Evolutionary conservation across 2,329 filamentous ascomycete species (phyloP), one percentile per base, ranked within the genome.

Genomic region (Talaromyces sp.): DNA sequence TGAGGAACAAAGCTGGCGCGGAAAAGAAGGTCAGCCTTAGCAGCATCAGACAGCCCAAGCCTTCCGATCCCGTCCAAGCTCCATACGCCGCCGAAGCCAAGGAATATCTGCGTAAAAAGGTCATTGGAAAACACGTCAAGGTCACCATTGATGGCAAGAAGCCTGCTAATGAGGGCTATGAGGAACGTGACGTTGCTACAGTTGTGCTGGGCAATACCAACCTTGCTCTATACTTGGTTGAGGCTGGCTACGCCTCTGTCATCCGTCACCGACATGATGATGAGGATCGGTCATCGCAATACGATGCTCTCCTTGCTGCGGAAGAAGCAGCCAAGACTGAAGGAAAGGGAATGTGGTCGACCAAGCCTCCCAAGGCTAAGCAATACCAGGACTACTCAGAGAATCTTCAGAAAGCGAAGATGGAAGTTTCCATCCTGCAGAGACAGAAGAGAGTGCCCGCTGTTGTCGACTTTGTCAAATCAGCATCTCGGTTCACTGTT

Each of bases 391-490:
- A 99, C 75, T 92, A 93, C 72, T 97, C 93, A 5, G 95, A 98
- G 76, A 93, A 85, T 65, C 80, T 93, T 6, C 93, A 98, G 75
- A 96, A 97, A 79, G 95, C 95, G 66, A 98, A 97, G 84, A 88
- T 96, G 60, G 92, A 96, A 76, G 84, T 96, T 40, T 90, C 91
- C 11, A 88, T 92, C 23, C 84, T 99, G 35, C 91, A 95, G 65
- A 87, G 93, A 60, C 93, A 97, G 76, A 93, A 92, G 82, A 93
- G 91, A 77, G 88, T 98, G 3, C 92, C 95, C 7, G 95, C 90
- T 11, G 84, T 99, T 69, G 92, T 99, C 46, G 95, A 99, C 76
- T 99, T 96, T 76, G 95, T 96, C 81, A 97, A 98, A 79, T 91
- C 92, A n/a, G 95, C 91, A 33, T 96, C 93, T 44, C 87, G 95